A percentile compares a stretch with the other conserved stretches of the same genome.
Conservation (phyloP, 805 yeast genomes). For the Barnettozyma californica region DNA sequence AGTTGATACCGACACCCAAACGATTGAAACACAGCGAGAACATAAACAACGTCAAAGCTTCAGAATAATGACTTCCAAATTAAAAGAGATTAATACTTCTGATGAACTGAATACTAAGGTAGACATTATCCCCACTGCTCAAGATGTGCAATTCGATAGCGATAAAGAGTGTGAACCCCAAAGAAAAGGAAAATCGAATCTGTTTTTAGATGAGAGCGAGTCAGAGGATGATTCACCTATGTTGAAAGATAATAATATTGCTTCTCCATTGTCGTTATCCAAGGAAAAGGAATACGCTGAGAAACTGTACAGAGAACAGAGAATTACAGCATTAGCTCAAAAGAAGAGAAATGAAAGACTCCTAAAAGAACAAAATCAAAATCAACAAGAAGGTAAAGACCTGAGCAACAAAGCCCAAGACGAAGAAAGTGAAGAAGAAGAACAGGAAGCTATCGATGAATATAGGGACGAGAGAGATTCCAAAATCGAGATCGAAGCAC, state of each 20-base stretch:
- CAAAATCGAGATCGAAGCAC: slow-evolving; percentile 10
- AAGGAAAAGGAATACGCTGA: background rate
- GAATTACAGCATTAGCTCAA: slow-evolving; percentile 17
- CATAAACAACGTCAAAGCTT: background rate
- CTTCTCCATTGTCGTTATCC: background rate
- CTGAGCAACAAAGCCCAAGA: slow-evolving; percentile 6
- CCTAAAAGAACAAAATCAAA: slow-evolving; percentile 15
- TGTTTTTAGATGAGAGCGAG: background rate
- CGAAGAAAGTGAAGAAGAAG: slow-evolving; percentile 8
- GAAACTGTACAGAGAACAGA: slow-evolving; percentile 5
- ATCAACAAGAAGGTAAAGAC: slow-evolving; percentile 9
- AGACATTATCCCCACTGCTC: background rate
- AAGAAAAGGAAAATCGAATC: background rate
- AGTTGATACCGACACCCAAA: slow-evolving; percentile 4
- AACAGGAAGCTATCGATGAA: slow-evolving; percentile 9
- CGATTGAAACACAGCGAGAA: slow-evolving; percentile 3
- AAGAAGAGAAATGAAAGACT: slow-evolving; percentile 21
- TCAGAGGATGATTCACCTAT: background rate
- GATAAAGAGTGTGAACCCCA: background rate
- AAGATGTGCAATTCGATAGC: background rate
- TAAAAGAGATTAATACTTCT: no score
- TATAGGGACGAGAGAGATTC: slow-evolving; percentile 7
- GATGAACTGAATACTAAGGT: background rate
- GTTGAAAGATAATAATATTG: background rate
- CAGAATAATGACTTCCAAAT: background rate